phyloP scores from a whole-genome alignment of 495 filamentous ascomycete genomes.

The Trichoderma gamsii region DNA sequence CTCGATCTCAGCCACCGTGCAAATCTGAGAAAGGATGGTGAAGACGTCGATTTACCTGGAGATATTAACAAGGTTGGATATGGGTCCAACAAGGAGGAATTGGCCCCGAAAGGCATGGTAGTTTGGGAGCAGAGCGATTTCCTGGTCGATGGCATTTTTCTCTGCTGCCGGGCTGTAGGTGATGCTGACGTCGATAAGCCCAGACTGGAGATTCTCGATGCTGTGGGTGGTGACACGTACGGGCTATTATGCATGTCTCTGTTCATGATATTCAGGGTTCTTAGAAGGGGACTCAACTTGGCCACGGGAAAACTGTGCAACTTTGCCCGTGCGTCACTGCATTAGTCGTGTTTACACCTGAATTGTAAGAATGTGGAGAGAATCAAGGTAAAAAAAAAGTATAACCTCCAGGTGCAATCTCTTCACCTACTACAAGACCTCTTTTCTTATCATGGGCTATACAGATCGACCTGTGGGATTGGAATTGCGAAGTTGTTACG shows the following conservation, averaged over 20 bases:
- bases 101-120: constrained; percentile 39
- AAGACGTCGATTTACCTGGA: constrained; percentile 22
- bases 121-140: constrained; percentile 25
- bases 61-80: constrained; percentile 29
- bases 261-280: no score
- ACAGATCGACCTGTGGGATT: no score
- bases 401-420: background rate
- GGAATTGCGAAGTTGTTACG: no score
- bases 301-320: background rate
- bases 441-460: no score
- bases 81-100: constrained; percentile 33
- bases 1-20: constrained; percentile 24
- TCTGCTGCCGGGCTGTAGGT: constrained; percentile 39
- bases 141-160: constrained; percentile 30
- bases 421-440: background rate
- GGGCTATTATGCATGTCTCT: background rate
- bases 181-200: constrained; percentile 35
- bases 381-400: constrained; percentile 27
- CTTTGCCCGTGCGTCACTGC: background rate
- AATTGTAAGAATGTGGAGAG: constrained; percentile 16
- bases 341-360: no score
- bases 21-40: constrained; percentile 30
- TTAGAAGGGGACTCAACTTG: background rate
- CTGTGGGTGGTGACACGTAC: constrained; percentile 24
- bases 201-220: constrained; percentile 34